These are phyloP conservation scores for Metschnikowia henanensis DNA, from an alignment of 805 yeast species.

Conservation along the genomic window DNA sequence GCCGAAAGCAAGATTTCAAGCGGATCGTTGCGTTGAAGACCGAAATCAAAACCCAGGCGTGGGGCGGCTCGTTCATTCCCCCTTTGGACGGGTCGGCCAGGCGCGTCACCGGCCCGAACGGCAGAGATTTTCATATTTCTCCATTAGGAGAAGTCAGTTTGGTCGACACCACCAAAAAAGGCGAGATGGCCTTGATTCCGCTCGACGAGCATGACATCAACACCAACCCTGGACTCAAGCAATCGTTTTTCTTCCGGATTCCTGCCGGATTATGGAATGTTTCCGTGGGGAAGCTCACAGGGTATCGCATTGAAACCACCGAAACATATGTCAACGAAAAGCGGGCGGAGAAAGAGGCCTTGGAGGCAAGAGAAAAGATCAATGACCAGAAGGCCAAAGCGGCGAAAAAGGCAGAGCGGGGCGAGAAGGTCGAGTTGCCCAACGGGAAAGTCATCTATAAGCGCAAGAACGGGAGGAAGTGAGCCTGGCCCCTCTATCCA, in stretches of 20 bases:
- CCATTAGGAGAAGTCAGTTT: slow-evolving; percentile 55
- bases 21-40: slow-evolving; percentile 52
- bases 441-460: slow-evolving; percentile 58
- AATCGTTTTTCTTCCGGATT: slow-evolving; percentile 43
- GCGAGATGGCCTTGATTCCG: slow-evolving; percentile 28
- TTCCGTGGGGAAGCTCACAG: slow-evolving; percentile 38
- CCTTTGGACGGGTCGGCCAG: slow-evolving; percentile 52
- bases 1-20: slow-evolving; percentile 54
- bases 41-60: slow-evolving; percentile 53
- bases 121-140: slow-evolving; percentile 54
- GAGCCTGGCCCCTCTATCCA: not conserved
- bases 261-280: slow-evolving; percentile 47
- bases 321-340: slow-evolving; percentile 17
- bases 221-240: slow-evolving; percentile 47
- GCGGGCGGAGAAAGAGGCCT: slow-evolving; percentile 12
- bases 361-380: slow-evolving; percentile 5
- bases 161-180: slow-evolving; percentile 43
- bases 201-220: slow-evolving; percentile 50
- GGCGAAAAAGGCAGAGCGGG: slow-evolving; percentile 41
- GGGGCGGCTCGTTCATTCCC: slow-evolving; percentile 51
- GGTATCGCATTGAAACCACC: slow-evolving; percentile 19
- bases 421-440: slow-evolving; percentile 51
- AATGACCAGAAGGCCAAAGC: slow-evolving; percentile 31
- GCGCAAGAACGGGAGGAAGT: slow-evolving; percentile 16
- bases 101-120: slow-evolving; percentile 43